These are phyloP conservation scores for Quercus aquifolioides DNA, from an alignment of 306 rosid genomes.

Conservation along the genomic window DNA sequence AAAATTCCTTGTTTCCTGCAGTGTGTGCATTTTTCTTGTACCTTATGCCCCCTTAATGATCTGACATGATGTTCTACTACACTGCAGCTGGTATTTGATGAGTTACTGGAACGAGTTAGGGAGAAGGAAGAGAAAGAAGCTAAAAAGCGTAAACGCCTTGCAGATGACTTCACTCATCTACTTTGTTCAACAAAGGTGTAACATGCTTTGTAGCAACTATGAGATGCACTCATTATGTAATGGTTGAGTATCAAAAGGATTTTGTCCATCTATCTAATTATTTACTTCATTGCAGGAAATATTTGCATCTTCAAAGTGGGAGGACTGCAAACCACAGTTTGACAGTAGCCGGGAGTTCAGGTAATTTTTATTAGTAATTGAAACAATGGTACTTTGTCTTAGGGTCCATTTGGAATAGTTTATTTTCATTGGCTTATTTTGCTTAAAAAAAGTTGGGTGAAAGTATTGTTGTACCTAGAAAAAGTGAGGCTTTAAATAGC, in stretches of 20 bases:
- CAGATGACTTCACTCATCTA: conserved; percentile 61
- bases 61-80: conserved; percentile 25
- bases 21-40: conserved; percentile 1
- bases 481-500: too few relatives aligned
- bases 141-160: conserved; percentile 78
- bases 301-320: conserved; percentile 70
- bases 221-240: conserved; percentile 10
- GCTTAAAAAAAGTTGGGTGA: background rate
- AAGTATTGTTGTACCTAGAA: too few relatives aligned
- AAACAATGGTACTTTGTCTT: background rate
- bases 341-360: conserved; percentile 76
- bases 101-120: conserved; percentile 65
- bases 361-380: conserved; percentile 36
- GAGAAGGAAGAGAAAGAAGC: conserved; percentile 96
- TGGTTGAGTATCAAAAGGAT: conserved; percentile 16
- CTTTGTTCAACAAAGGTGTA: conserved; percentile 70
- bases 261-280: conserved; percentile 2
- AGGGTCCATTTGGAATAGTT: background rate
- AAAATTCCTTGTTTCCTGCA: conserved; percentile 19
- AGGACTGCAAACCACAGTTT: conserved; percentile 51
- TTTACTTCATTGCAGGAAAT: conserved; percentile 60
- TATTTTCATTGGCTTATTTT: background rate
- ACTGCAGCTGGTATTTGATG: conserved; percentile 87
- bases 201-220: conserved; percentile 19
- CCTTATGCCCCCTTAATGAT: conserved; percentile 1